Percentiles rank a stretch among this genome's conserved stretches.
phyloP scores from a whole-genome alignment of 2,329 filamentous ascomycete species.

The Hypoxylon sp. region DNA sequence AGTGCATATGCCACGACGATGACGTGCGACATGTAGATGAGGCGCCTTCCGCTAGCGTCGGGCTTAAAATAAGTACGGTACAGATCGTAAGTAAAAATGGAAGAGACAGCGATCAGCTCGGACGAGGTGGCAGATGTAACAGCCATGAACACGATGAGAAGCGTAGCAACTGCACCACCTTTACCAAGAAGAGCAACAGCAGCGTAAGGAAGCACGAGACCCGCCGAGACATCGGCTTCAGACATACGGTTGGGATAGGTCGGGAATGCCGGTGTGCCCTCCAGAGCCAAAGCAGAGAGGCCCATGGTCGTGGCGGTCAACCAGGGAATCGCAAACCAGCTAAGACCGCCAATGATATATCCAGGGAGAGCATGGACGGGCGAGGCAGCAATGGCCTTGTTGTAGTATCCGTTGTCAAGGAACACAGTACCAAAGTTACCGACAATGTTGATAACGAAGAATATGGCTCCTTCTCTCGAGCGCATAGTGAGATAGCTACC shows the following conservation, averaged over 20 bases:
- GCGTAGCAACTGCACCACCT: slow-evolving; percentile 82
- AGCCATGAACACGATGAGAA: slow-evolving; percentile 90
- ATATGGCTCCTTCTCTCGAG: slow-evolving; percentile 84
- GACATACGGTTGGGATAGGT: slow-evolving; percentile 81
- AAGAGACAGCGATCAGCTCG: slow-evolving; percentile 88
- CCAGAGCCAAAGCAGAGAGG: slow-evolving; percentile 83
- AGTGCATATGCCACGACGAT: slow-evolving; percentile 80
- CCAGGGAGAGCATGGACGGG: slow-evolving; percentile 89
- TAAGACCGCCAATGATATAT: slow-evolving; percentile 87
- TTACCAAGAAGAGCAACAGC: slow-evolving; percentile 86
- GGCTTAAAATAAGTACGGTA: slow-evolving; percentile 92
- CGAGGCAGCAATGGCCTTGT: slow-evolving; percentile 91
- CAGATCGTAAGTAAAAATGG: slow-evolving; percentile 89
- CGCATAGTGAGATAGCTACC: slow-evolving; percentile 92
- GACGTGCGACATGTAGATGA: slow-evolving; percentile 85
- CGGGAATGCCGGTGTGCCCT: slow-evolving; percentile 79
- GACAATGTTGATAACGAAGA: slow-evolving; percentile 92
- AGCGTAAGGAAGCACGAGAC: slow-evolving; percentile 87
- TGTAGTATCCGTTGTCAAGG: slow-evolving; percentile 90
- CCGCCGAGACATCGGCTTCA: slow-evolving; percentile 81
- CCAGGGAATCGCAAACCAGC: slow-evolving; percentile 96
- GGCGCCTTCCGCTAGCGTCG: slow-evolving; percentile 77
- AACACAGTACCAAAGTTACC: slow-evolving; percentile 90
- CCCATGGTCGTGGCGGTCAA: slow-evolving; percentile 91
- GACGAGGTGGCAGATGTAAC: slow-evolving; percentile 88